Evolutionary conservation across 2,329 filamentous ascomycete species (phyloP), one percentile per base, ranked within the genome.

Genomic region (Mycogone perniciosa): DNA sequence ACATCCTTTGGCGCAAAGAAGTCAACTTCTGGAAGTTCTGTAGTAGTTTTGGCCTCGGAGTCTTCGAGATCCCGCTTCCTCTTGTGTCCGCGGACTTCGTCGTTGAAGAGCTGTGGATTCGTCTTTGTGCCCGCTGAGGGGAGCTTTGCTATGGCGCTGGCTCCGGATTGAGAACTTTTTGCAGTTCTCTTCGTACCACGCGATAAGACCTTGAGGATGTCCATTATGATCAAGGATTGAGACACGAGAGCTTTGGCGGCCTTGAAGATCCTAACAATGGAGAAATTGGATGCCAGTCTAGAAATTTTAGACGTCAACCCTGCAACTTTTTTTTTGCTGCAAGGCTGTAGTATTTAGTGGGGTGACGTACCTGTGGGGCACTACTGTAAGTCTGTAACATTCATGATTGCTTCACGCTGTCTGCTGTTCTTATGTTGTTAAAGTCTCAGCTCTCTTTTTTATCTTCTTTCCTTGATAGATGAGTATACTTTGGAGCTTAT

Each of bases 121-220:
- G 77, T 70, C 55, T 73, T 73, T 26, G 76, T 79, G 54, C 84
- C 85, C 46, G 80, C 80, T 4, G 84, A 88, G 6, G 85, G 85
- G 31, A 86, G 71, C 50, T 74, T 77, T 3, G 70, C 60, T 20
- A 68, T 55, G 31, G 65, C 61, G 31, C 60, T 60, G 31, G 66
- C 62, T 38, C 56, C 57, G 33, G 54, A 49, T 29, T 58, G 59
- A 38, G 67, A 54, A 13, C 62, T 60, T 51, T 70, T 74, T 5
- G 71, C 62, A 10, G 74, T 70, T 60, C 74, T 74, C 55, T 86
- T 88, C 3, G 81, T 82, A 51, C 85, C 85, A 46, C 86, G 78
- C 34, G 86, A 88, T 53, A 90, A 72, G 31, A 90, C 71, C 61
- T 84, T 88, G 62, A 89, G 74, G 49, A 89, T 82, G 68, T 90